Percentiles rank a stretch among this genome's conserved stretches.
Evolutionary conservation across 495 filamentous ascomycete genomes (phyloP).

Genomic region (Penicillium coffeae): DNA sequence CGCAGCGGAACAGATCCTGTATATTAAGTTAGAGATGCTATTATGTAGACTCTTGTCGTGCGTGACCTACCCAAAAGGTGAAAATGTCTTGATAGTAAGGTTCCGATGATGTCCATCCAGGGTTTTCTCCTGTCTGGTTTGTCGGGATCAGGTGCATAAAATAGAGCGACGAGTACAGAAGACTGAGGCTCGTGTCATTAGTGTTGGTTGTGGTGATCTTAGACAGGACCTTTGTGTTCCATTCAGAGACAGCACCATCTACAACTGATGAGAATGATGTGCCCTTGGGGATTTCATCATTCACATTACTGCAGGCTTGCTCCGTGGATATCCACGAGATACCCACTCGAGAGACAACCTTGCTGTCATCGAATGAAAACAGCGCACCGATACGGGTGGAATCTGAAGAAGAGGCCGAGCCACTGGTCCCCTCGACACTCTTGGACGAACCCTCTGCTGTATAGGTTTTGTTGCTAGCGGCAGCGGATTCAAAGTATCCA

Average conservation of each 20-base stretch:
- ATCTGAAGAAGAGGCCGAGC: constrained; percentile 20
- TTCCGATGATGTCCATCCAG: constrained; percentile 59
- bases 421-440: constrained; percentile 26
- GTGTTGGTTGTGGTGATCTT: constrained; percentile 58
- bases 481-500: constrained; percentile 54
- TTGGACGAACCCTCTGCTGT: constrained; percentile 21
- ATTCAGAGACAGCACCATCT: constrained; percentile 44
- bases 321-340: constrained; percentile 64
- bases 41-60: background rate
- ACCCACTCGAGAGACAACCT: constrained; percentile 61
- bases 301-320: constrained; percentile 59
- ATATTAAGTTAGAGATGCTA: constrained; percentile 1
- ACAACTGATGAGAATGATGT: constrained; percentile 48
- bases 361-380: constrained; percentile 30
- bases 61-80: constrained; percentile 45
- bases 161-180: constrained; percentile 66
- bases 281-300: constrained; percentile 53
- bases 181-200: constrained; percentile 49
- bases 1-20: constrained; percentile 61
- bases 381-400: constrained; percentile 31
- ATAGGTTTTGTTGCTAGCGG: constrained; percentile 33
- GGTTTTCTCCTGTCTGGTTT: constrained; percentile 70
- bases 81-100: constrained; percentile 54
- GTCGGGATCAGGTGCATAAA: constrained; percentile 68
- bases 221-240: constrained; percentile 60